These are phyloP conservation scores for Pseudopithomyces maydicus DNA, from an alignment of 2,329 filamentous ascomycete species.

Conservation along the genomic window DNA sequence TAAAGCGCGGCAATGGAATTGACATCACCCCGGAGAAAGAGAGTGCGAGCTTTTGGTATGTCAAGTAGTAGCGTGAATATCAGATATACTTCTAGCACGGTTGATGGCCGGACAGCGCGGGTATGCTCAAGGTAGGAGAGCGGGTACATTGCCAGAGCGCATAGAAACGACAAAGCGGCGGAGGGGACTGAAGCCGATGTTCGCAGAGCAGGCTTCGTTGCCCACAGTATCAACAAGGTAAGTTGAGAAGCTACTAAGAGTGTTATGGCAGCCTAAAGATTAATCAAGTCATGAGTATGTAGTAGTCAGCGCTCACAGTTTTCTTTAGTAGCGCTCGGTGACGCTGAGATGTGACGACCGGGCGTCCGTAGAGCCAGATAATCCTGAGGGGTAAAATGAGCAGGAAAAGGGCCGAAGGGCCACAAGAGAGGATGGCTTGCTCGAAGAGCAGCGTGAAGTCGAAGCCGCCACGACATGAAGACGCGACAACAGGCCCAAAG, in stretches of 20 bases:
- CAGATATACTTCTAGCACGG: constrained; percentile 8
- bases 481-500: constrained; percentile 22
- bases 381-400: constrained; percentile 8
- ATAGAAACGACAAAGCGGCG: constrained; percentile 7
- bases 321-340: constrained; percentile 6
- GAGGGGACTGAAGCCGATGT: constrained; percentile 7
- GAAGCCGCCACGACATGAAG: constrained; percentile 27
- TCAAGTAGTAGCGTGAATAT: constrained; percentile 7
- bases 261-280: constrained; percentile 11
- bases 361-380: constrained; percentile 7
- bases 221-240: constrained; percentile 8
- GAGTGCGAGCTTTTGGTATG: constrained; percentile 9
- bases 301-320: constrained; percentile 9
- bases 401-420: constrained; percentile 8
- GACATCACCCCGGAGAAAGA: constrained; percentile 8
- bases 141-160: constrained; percentile 9
- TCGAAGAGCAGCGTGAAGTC: constrained; percentile 35
- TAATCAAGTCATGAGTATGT: constrained; percentile 8
- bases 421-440: constrained; percentile 26
- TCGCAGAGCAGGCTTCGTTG: constrained; percentile 9
- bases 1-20: constrained; percentile 7
- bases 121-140: constrained; percentile 10
- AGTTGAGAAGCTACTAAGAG: constrained; percentile 8
- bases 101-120: constrained; percentile 10
- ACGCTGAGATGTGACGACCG: constrained; percentile 10